phyloP scores from a whole-genome alignment of 306 rosid species.

The Prunus armeniaca region DNA sequence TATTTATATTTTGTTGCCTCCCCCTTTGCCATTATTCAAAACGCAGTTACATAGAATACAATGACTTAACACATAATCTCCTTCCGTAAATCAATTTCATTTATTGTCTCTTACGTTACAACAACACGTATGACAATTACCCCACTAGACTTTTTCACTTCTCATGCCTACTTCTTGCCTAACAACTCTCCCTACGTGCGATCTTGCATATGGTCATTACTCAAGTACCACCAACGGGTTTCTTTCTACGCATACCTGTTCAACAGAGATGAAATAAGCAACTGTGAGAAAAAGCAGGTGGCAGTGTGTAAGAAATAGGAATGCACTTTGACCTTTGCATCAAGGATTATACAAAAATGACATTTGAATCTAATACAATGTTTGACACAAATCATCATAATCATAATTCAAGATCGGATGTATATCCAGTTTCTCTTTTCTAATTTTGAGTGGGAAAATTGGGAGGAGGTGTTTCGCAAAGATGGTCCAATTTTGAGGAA shows the following conservation, averaged over 20 bases:
- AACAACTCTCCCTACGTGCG: not conserved
- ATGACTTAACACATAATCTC: not conserved
- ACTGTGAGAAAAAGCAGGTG: conserved; percentile 6
- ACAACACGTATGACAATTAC: conserved; percentile 8
- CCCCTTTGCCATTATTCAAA: not conserved
- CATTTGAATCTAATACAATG: not conserved
- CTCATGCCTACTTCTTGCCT: not conserved
- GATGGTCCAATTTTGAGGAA: not conserved
- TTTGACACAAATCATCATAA: not conserved
- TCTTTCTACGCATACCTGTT: conserved; percentile 49
- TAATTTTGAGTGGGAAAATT: not conserved
- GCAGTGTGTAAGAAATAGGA: conserved; percentile 1
- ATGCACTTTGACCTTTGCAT: not conserved
- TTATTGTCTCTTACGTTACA: not conserved
- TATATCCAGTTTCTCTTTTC: not conserved
- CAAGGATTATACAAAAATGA: not conserved
- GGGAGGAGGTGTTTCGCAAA: not conserved
- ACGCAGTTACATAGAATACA: not conserved
- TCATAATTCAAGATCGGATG: not conserved
- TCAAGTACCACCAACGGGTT: conserved; percentile 25
- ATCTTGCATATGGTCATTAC: not conserved
- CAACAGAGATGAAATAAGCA: conserved; percentile 25
- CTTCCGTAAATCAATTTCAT: not conserved
- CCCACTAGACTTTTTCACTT: not conserved
- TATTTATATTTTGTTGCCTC: not conserved